Conservation (phyloP, 1,284 basidiomycete species). For the Volvariella surrecta region DNA sequence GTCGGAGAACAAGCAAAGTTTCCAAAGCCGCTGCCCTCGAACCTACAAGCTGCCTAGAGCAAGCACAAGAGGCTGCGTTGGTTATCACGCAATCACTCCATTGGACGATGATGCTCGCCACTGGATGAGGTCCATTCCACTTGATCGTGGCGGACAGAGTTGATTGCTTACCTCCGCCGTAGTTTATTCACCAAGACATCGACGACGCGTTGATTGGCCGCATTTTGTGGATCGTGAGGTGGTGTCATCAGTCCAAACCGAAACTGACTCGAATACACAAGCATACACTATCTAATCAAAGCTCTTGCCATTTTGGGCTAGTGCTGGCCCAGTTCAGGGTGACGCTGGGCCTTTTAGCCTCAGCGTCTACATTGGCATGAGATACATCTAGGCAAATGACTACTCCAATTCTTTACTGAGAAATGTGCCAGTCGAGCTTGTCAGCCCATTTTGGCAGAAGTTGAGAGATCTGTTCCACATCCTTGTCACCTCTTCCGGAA, state of each 20-base stretch:
- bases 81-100: too few species aligned
- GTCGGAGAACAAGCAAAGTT: slow-evolving; percentile 80
- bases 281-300: too few species aligned
- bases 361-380: too few species aligned
- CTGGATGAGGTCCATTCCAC: neutral
- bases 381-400: too few species aligned
- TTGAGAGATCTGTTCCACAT: slow-evolving; percentile 87
- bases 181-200: slow-evolving; percentile 59
- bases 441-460: slow-evolving; percentile 86
- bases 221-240: slow-evolving; percentile 15
- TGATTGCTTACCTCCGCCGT: slow-evolving; percentile 50
- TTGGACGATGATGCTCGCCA: too few species aligned
- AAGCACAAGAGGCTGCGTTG: too few species aligned
- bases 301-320: too few species aligned
- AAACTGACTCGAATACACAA: too few species aligned
- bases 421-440: slow-evolving; percentile 79
- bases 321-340: too few species aligned
- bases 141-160: slow-evolving; percentile 7
- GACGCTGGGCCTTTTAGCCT: too few species aligned
- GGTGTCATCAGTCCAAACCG: too few species aligned
- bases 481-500: slow-evolving; percentile 90
- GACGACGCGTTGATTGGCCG: slow-evolving; percentile 43
- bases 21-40: slow-evolving; percentile 85
- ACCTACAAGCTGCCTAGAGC: slow-evolving; percentile 74
- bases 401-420: slow-evolving; percentile 17